Conservation (phyloP, 2,329 filamentous ascomycete species). For the Pochonia chlamydosporia region DNA sequence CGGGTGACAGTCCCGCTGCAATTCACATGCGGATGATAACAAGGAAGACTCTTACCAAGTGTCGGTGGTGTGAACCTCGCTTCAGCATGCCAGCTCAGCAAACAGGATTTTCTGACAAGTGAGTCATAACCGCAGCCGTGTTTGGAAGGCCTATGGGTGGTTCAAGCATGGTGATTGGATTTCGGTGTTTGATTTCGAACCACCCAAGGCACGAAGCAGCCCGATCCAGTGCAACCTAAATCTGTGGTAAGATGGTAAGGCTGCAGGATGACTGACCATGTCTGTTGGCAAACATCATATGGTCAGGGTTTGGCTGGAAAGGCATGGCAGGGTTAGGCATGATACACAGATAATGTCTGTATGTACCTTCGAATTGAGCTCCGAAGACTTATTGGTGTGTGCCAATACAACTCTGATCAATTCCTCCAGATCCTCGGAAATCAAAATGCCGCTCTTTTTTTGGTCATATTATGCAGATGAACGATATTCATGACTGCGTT, state of each 20-base stretch:
- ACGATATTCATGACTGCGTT: no score
- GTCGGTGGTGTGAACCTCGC: background rate
- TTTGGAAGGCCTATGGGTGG: background rate
- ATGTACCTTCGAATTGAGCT: no score
- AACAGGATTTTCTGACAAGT: background rate
- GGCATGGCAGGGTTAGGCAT: background rate
- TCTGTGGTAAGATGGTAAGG: constrained; percentile 6
- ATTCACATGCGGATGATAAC: no score
- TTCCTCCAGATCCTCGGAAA: no score
- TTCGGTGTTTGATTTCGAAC: background rate
- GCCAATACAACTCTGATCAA: no score
- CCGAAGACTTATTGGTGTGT: no score
- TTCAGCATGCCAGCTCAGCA: background rate
- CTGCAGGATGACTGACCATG: constrained; percentile 3
- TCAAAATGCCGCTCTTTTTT: no score
- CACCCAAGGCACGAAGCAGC: background rate
- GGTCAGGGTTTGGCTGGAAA: background rate
- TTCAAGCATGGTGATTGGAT: constrained; percentile 2
- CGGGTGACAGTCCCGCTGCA: background rate
- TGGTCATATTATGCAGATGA: no score
- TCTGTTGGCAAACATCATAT: background rate
- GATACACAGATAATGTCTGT: no score
- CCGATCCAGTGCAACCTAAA: constrained; percentile 1
- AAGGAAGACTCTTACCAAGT: no score
- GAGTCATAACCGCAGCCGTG: background rate